Percentiles rank a stretch among this genome's conserved stretches.
These are phyloP conservation scores for Tolypocladium pustulatum DNA, from an alignment of 2,329 filamentous ascomycete genomes.

Conservation along the genomic window DNA sequence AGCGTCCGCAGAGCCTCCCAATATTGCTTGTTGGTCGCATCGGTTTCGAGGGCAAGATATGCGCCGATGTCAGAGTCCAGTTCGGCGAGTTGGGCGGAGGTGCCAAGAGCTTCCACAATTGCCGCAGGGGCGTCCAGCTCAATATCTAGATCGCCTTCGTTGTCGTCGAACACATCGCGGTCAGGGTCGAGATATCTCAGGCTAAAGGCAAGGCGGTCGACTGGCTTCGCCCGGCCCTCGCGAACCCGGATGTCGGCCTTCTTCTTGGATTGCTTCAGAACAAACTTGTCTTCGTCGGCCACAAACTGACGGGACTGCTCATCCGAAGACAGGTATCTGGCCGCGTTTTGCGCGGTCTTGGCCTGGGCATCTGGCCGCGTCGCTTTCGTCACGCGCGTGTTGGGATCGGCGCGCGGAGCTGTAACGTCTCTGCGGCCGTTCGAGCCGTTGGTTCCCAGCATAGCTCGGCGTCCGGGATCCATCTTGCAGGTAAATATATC, in stretches of 20 bases:
- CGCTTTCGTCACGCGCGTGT: constrained; percentile 46
- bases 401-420: constrained; percentile 43
- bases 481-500: constrained; percentile 18
- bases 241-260: constrained; percentile 93
- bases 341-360: constrained; percentile 16
- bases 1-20: constrained; percentile 87
- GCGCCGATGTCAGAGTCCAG: constrained; percentile 71
- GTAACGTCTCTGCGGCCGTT: constrained; percentile 37
- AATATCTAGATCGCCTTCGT: constrained; percentile 61
- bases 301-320: constrained; percentile 77
- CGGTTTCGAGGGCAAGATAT: constrained; percentile 75
- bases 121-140: constrained; percentile 70
- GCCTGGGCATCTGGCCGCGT: constrained; percentile 17
- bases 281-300: constrained; percentile 90
- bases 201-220: constrained; percentile 89
- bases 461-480: constrained; percentile 44
- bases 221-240: constrained; percentile 80
- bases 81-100: constrained; percentile 54
- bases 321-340: constrained; percentile 56
- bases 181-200: constrained; percentile 80
- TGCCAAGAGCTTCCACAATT: constrained; percentile 63
- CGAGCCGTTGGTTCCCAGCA: constrained; percentile 39
- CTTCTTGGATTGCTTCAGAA: constrained; percentile 93
- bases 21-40: constrained; percentile 69
- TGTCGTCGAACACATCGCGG: constrained; percentile 76